These are phyloP conservation scores for Russula sp. DNA, from an alignment of 768 basidiomycete genomes.

Conservation along the genomic window DNA sequence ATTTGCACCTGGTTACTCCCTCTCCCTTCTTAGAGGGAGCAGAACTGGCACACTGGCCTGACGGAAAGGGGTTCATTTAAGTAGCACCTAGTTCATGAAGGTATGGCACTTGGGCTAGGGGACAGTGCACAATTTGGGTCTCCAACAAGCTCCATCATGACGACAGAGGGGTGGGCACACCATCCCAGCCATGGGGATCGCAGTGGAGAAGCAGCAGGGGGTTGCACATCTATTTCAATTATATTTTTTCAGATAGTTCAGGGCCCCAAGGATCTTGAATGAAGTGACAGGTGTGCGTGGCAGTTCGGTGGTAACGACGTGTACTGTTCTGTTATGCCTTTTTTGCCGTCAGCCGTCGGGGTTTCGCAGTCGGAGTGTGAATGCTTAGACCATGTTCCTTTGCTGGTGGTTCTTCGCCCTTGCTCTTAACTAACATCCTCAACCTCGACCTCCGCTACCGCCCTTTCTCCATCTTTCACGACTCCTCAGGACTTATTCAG, in stretches of 20 bases:
- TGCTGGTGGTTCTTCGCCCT: not conserved
- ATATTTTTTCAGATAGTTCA: too few species aligned
- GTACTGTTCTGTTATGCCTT: too few species aligned
- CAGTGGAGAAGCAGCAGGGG: too few species aligned
- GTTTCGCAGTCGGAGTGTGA: conserved; percentile 14
- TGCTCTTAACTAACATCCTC: conserved; percentile 16
- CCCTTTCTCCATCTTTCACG: not conserved
- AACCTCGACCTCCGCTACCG: not conserved
- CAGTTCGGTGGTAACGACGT: not conserved
- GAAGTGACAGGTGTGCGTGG: not conserved
- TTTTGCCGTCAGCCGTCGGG: not conserved
- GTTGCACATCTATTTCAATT: too few species aligned
- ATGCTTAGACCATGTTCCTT: not conserved
- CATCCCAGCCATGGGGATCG: too few species aligned
- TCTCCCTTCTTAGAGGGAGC: not conserved
- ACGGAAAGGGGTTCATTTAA: not conserved
- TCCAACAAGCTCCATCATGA: too few species aligned
- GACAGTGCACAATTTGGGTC: too few species aligned
- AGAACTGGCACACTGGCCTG: not conserved
- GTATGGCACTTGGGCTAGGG: too few species aligned
- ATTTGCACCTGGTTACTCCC: not conserved
- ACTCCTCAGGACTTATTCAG: not conserved
- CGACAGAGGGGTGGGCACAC: too few species aligned
- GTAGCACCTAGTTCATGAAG: too few species aligned
- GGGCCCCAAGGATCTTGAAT: too few species aligned